A percentile compares a stretch with the other conserved stretches of the same genome.
These are phyloP conservation scores for Boechera retrofracta DNA, from an alignment of 345 rosid genomes.

Conservation along the genomic window DNA sequence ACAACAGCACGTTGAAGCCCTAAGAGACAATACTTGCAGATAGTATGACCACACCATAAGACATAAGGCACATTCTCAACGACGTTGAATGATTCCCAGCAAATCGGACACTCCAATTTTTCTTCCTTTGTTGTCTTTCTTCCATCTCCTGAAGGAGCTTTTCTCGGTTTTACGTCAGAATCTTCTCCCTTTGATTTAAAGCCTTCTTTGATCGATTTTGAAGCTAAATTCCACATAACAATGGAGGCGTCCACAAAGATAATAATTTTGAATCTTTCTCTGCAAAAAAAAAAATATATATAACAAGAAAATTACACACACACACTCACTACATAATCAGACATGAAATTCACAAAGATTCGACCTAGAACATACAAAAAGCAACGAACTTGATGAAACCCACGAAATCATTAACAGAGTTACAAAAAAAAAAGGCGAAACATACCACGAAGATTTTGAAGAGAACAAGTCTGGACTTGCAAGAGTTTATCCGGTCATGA, in stretches of 20 bases:
- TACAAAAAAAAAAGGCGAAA: neutral
- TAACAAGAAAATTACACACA: neutral
- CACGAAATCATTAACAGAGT: neutral
- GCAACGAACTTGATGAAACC: constrained; percentile 27
- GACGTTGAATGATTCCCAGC: constrained; percentile 76
- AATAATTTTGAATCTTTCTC: neutral
- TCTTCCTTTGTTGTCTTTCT: constrained; percentile 48
- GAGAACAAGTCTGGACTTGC: neutral
- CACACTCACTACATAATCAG: neutral
- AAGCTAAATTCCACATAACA: constrained; percentile 52
- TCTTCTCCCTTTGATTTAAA: constrained; percentile 40
- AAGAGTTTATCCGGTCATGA: neutral
- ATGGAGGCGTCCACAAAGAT: neutral
- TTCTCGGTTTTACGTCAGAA: constrained; percentile 30
- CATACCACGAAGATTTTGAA: constrained; percentile 23
- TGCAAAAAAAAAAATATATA: neutral
- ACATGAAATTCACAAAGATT: constrained; percentile 19
- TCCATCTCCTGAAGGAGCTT: constrained; percentile 47
- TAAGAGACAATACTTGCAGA: constrained; percentile 67
- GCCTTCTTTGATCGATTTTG: constrained; percentile 42
- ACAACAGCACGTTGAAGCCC: constrained; percentile 64
- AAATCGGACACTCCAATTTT: constrained; percentile 69
- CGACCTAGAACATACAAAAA: constrained; percentile 7
- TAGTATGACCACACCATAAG: constrained; percentile 79
- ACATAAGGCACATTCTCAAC: constrained; percentile 73